Base-by-base conservation (phyloP, 1,284 basidiomycete genomes). In the Moniliella sp. region DNA sequence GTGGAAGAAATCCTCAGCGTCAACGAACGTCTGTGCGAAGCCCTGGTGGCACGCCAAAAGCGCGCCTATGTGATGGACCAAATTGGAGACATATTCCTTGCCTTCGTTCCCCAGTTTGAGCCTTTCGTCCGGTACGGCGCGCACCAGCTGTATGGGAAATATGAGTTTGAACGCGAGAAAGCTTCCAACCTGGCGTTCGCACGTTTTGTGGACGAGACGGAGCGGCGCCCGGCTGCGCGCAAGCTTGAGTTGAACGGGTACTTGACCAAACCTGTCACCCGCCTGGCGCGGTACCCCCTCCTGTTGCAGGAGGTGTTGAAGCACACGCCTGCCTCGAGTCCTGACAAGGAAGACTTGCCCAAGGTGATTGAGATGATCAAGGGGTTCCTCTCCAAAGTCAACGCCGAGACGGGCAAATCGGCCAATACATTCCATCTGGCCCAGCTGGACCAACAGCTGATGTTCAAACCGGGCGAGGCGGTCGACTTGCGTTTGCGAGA, bases 111-210 rank as follows among this genome's bases (percentile, higher is more conserved):
- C 0, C 72, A 78, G 56, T 94, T 97, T 55, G 83, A 84, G 2
- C 61, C 60, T 0, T 97, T 93, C 52, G 84, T 97, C 32, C 73
- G 73, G 28, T 99, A 97, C 52, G n/a, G n/a, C n/a, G n/a, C n/a
- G n/a, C n/a, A n/a, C n/a, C n/a, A n/a, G n/a, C n/a, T n/a, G n/a
- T n/a, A n/a, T n/a, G 91, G 88, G 12, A 94, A 97, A 62, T 93
- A 84, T 61, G 83, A 93, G 64, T 94, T 97, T 60, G 91, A 97
- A 66, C n/a, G n/a, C 88, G 83, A 68, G 88, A 97, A 66, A 94
- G 93, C 71, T 32, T 69, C 74, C 32, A 97, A 99, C 64, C 72
- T 78, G 1, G 76, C 74, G n/a, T 99, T 99, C 65, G 77, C 82
- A 33, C 73, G 74, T 46, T 99, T 97, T 63, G 91, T 97, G 29